Conservation (phyloP, 164 flowering plant genomes). For the Akebia trifoliata region DNA sequence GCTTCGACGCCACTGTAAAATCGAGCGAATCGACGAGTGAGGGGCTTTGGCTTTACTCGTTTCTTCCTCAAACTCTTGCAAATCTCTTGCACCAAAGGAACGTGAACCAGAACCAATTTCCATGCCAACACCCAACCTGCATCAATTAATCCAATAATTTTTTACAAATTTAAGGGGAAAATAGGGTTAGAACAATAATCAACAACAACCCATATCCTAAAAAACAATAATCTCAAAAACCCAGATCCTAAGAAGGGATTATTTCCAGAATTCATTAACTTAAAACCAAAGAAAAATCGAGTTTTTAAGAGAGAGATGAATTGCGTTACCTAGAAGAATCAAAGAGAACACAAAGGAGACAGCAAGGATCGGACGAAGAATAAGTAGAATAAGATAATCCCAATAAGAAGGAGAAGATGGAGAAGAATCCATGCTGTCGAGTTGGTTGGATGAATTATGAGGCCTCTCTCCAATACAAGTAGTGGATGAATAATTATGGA, state of each 20-base stretch:
- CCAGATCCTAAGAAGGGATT: no score
- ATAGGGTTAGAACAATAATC: not conserved
- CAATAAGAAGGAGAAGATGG: constrained; percentile 16
- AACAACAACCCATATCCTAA: not conserved
- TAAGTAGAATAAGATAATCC: constrained; percentile 30
- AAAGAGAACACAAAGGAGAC: constrained; percentile 46
- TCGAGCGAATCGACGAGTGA: constrained; percentile 42
- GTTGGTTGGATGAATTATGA: no score
- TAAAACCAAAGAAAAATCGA: not conserved
- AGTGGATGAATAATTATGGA: no score
- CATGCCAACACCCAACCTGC: constrained; percentile 87
- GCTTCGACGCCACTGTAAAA: constrained; percentile 36
- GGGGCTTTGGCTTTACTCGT: constrained; percentile 44
- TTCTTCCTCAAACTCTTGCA: constrained; percentile 58
- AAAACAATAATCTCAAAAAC: not conserved
- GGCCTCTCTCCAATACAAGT: no score
- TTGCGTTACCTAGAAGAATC: constrained; percentile 43
- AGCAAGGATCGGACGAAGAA: constrained; percentile 65
- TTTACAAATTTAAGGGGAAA: not conserved
- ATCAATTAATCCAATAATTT: not conserved
- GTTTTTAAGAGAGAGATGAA: not conserved
- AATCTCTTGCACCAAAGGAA: constrained; percentile 89
- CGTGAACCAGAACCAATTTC: constrained; percentile 85
- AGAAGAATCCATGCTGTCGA: constrained; percentile 10
- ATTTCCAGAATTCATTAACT: no score